Percentiles rank a stretch among this genome's conserved stretches.
Evolutionary conservation across 768 basidiomycete species (phyloP).

Genomic region (Pisolithus sp.): DNA sequence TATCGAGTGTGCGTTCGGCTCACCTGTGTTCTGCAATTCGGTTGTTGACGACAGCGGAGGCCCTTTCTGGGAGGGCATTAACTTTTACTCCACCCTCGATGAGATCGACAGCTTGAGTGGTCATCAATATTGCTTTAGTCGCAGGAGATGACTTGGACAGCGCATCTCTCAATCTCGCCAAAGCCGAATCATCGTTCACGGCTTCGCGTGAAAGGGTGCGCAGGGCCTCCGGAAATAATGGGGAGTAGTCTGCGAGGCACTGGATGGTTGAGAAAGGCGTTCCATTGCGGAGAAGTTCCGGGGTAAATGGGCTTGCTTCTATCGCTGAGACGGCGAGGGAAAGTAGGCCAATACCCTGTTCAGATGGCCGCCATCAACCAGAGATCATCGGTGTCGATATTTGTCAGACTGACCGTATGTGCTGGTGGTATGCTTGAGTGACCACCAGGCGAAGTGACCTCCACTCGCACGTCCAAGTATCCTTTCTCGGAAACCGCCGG

Average conservation of each 20-base stretch:
- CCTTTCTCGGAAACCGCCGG: constrained; percentile 69
- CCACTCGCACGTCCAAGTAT: constrained; percentile 49
- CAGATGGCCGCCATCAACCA: not conserved
- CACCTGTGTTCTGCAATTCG: constrained; percentile 61
- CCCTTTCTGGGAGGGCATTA: constrained; percentile 71
- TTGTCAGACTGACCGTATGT: constrained; percentile 52
- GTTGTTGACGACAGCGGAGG: constrained; percentile 61
- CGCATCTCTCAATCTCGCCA: constrained; percentile 41
- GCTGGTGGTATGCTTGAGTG: constrained; percentile 78
- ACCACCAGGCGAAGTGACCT: constrained; percentile 61
- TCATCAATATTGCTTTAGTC: constrained; percentile 45
- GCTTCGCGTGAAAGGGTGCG: constrained; percentile 43
- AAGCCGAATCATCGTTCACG: constrained; percentile 38
- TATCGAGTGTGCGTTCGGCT: constrained; percentile 1
- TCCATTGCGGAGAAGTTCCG: constrained; percentile 35
- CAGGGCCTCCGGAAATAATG: constrained; percentile 40
- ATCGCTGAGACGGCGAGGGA: constrained; percentile 55
- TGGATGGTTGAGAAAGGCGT: constrained; percentile 30
- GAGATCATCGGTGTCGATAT: not conserved
- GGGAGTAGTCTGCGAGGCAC: constrained; percentile 58
- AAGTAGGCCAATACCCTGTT: constrained; percentile 70
- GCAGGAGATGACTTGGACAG: constrained; percentile 14
- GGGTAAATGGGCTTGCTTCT: constrained; percentile 52
- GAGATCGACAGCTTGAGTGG: constrained; percentile 71
- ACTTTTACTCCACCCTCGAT: constrained; percentile 57